These are phyloP conservation scores for Serendipita vermifera DNA, from an alignment of 768 basidiomycete genomes.

Conservation along the genomic window DNA sequence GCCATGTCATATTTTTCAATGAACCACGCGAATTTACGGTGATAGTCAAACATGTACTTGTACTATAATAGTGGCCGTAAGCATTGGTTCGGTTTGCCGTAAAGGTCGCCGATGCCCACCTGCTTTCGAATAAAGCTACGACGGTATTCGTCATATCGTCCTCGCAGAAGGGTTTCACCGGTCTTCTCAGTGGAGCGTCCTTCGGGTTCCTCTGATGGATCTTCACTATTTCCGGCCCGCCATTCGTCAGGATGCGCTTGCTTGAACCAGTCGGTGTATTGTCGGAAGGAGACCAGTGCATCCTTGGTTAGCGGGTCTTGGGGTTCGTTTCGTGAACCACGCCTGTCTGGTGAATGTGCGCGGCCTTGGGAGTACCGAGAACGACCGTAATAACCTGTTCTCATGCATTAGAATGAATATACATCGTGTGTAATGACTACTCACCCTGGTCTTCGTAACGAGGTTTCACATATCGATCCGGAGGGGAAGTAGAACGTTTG, in stretches of 20 bases:
- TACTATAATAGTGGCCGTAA: constrained; percentile 65
- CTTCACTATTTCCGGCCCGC: too few relatives aligned
- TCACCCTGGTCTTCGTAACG: background rate
- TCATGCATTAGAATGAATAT: background rate
- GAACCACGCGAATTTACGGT: constrained; percentile 94
- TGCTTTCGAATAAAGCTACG: constrained; percentile 5
- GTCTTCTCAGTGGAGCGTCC: background rate
- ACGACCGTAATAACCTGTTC: background rate
- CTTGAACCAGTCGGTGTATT: constrained; percentile 1
- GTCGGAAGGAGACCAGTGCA: background rate
- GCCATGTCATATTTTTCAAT: constrained; percentile 85
- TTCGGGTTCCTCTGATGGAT: background rate
- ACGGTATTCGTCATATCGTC: constrained; percentile 3
- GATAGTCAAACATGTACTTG: constrained; percentile 90
- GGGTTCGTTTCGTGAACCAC: background rate
- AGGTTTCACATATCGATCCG: background rate
- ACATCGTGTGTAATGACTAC: background rate
- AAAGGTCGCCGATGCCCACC: too few relatives aligned
- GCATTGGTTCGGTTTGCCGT: too few relatives aligned
- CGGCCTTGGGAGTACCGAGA: background rate
- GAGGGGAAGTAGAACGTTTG: background rate
- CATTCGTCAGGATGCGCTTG: background rate
- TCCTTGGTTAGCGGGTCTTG: background rate
- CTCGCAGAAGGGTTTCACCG: background rate
- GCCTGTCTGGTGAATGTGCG: constrained; percentile 1